These are phyloP conservation scores for Collybiopsis confluens DNA, from an alignment of 768 basidiomycete species.

Conservation along the genomic window DNA sequence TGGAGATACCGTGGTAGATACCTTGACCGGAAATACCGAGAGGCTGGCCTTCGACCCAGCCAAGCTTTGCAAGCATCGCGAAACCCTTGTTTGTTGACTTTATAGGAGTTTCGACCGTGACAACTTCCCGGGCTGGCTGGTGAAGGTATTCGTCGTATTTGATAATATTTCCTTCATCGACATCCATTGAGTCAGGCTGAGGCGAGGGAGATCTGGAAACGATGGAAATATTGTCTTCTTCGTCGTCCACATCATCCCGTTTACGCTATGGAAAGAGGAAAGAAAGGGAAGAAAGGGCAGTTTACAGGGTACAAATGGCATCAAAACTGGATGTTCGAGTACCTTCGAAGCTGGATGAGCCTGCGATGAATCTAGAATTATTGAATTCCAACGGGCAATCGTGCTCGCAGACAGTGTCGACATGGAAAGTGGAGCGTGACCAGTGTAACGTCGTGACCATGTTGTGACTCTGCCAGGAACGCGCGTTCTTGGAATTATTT, in stretches of 20 bases:
- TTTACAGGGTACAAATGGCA: slow-evolving; percentile 41
- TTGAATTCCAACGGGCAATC: slow-evolving; percentile 71
- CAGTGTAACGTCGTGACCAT: not conserved
- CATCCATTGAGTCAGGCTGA: slow-evolving; percentile 46
- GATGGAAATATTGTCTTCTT: slow-evolving; percentile 69
- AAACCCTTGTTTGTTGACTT: slow-evolving; percentile 80
- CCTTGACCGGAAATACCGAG: slow-evolving; percentile 76
- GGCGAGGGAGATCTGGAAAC: slow-evolving; percentile 80
- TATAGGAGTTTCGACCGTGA: slow-evolving; percentile 81
- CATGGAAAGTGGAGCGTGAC: not conserved
- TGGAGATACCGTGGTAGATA: slow-evolving; percentile 23
- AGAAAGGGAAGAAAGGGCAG: slow-evolving; percentile 48
- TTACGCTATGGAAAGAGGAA: slow-evolving; percentile 56
- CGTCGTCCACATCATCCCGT: slow-evolving; percentile 37
- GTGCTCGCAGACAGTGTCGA: slow-evolving; percentile 56
- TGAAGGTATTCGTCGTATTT: slow-evolving; percentile 66
- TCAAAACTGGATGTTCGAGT: slow-evolving; percentile 53
- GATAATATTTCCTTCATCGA: slow-evolving; percentile 37
- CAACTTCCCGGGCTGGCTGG: slow-evolving; percentile 52
- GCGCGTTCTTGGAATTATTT: slow-evolving; percentile 5
- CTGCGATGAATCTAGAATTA: slow-evolving; percentile 37
- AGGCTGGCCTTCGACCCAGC: slow-evolving; percentile 78
- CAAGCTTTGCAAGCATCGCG: slow-evolving; percentile 73
- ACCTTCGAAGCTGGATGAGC: slow-evolving; percentile 50
- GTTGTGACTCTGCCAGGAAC: not conserved